Evolutionary conservation across 1,284 basidiomycete species (phyloP), one percentile per base, ranked within the genome.

Genomic region (Malassezia cuniculi): DNA sequence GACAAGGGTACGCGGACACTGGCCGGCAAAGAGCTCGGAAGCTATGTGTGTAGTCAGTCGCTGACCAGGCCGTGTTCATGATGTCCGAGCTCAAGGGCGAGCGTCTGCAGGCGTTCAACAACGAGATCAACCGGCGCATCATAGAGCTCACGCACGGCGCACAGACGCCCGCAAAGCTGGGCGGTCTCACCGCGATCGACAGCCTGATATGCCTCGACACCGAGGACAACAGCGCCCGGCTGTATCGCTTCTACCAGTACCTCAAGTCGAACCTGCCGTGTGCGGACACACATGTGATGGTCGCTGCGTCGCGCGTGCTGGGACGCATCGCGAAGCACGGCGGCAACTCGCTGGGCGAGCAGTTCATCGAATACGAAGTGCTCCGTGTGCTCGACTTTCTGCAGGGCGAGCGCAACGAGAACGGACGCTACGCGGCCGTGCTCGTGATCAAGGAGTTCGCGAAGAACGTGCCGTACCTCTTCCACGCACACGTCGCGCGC

Each of bases 191-290:
- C 49, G 83, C 83, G 25, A 86, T 87, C 63, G 51, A 62, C 25
- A 48, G 40, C 39, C 39, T 56, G 31, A 38, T 52, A 31, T 38
- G 28, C 32, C 57, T 47, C 33, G 27, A 54, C 44, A 54, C 46
- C 53, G 42, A 52, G 40, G 39, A 55, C 47, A 47, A 41, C 26
- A 59, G 74, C 82, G 22, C 73, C 80, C 43, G 78, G 77, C 75
- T 85, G 26, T 86, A 81, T 68, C 77, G 84, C 26, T 82, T 86
- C 69, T 87, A 82, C 73, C 85, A 86, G 71, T 87, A 86, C 70
- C 81, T 85, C 69, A 85, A 85, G 62, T 76, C 80, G 31, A 76
- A 85, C 17, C 74, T 86, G 14, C 84, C 83, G 6, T 81, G 82
- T 61, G 75, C 76, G 48, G 85, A 87, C 65, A 76, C 82, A 55